phyloP scores from a whole-genome alignment of 306 rosid genomes.

The Vicia sativa region DNA sequence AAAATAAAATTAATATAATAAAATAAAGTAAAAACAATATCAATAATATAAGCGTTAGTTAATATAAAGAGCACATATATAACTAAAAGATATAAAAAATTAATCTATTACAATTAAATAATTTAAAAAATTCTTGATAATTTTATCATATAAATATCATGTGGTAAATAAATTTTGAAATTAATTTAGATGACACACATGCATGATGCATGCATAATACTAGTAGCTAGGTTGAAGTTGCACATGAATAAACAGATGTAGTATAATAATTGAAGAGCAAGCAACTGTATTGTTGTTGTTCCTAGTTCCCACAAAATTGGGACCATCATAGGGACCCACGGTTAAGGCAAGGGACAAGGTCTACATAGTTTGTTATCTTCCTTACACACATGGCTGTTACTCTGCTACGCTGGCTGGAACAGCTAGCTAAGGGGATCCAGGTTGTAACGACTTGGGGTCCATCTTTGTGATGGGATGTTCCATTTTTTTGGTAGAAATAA shows the following conservation, averaged over 20 bases:
- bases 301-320: slow-evolving; percentile 44
- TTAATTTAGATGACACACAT: not conserved
- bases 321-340: slow-evolving; percentile 45
- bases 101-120: too few relatives aligned
- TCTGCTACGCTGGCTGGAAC: slow-evolving; percentile 49
- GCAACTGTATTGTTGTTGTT: slow-evolving; percentile 9
- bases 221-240: not conserved
- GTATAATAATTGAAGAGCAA: slow-evolving; percentile 21
- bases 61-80: too few relatives aligned
- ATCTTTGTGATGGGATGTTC: slow-evolving; percentile 36
- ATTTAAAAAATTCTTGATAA: too few relatives aligned
- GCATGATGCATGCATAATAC: not conserved
- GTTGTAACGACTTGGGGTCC: slow-evolving; percentile 48
- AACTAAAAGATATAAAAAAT: too few relatives aligned
- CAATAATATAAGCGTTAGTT: too few relatives aligned
- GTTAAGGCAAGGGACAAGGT: slow-evolving; percentile 24
- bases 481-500: slow-evolving; percentile 42
- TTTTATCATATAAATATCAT: too few relatives aligned
- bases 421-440: slow-evolving; percentile 70
- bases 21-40: too few relatives aligned
- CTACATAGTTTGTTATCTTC: slow-evolving; percentile 49
- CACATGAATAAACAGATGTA: slow-evolving; percentile 14
- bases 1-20: too few relatives aligned
- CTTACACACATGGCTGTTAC: slow-evolving; percentile 41
- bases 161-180: not conserved